Evolutionary conservation across 352 stramenopile species (phyloP), one percentile per base, ranked within the genome.

Genomic region (Pythium grandisporangium): DNA sequence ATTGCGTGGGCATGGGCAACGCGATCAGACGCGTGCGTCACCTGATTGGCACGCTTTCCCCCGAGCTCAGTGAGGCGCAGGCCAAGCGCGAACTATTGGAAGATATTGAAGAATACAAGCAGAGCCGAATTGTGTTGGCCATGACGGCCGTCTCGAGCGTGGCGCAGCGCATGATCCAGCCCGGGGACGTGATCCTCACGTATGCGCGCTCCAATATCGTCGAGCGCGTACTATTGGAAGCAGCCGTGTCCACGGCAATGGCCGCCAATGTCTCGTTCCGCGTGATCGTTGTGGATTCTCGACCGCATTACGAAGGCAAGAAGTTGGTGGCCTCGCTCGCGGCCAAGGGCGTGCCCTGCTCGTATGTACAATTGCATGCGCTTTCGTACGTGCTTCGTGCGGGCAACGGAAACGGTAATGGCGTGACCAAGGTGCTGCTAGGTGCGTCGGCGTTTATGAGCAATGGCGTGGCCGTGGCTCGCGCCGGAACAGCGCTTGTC

Each of bases 391-490:
- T 98, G 13, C 96, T 98, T 86, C 88, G 87, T 30, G 84, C 97
- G 37, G n/a, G n/a, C n/a, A n/a, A n/a, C n/a, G n/a, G n/a, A n/a
- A n/a, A n/a, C n/a, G n/a, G n/a, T n/a, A n/a, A n/a, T n/a, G n/a
- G n/a, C n/a, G 93, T 98, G 8, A 98, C 87, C 36, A 97, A 97
- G 61, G 93, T 99, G 10, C 82, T 98, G 54, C 63, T 98, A 2
- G 95, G 95, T 24, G 93, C 93, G 0, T 83, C 84, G 40, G 93
- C 93, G 19, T 82, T 99, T 50, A 95, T 98, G 79, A 97, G 84
- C 56, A 98, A 99, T 58, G 94, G 95, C 23, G 84, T 88, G 36
- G 84, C 96, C 0, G 70, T 98, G 30, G 76, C 80, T 3, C 78
- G 84, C 32, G 89, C 96, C 0, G 94, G 94, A 14, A 97, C 93